Base-by-base conservation (phyloP, 2,329 filamentous ascomycete species). In the Ophiostoma angusticollis region DNA sequence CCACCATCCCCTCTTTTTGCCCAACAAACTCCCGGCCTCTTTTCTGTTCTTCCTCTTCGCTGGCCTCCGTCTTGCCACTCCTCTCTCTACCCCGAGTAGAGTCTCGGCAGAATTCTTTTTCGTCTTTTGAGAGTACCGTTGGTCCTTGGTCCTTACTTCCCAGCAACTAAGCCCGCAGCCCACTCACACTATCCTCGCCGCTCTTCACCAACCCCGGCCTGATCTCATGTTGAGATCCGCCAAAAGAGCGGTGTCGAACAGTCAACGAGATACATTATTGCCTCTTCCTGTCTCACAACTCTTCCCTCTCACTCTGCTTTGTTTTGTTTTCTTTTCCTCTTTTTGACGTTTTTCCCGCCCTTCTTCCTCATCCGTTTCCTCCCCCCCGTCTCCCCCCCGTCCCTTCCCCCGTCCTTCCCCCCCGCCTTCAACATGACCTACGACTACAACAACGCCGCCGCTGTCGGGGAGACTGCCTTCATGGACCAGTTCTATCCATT, bases 401-500 rank as follows among this genome's bases (percentile, higher is more conserved):
- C 17, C 30, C 28, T 29, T 19, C 29, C 16, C 22, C 14, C 31
- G 25, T 31, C 16, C 30, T 32, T 33, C 18, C 33, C 36, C 22
- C 22, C 21, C 23, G 17, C 30, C 37, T 14, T 17, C 40, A 41
- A 13, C 5, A 47, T 47, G 46, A 34, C 43, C 30, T 44, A 23
- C 31, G 43, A 44, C 28, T 45, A 37, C 41, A 41, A 29, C 28
- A 39, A 36, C 37, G 31, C 31, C 59, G 54, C 62, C 56, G 63
- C 64, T 55, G 65, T 64, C 59, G 67, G 65, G 58, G 72, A 78
- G 35, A 51, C 52, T 58, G 70, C 65, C 55, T 66, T 78, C 54
- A 55, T 78, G 54, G 73, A 78, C 54, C 63, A 78, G 54, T 67
- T 64, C 49, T 65, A 63, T 44, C 45, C 53, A 58, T 64, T 62